phyloP scores from a whole-genome alignment of 768 basidiomycete genomes.

The Tricholoma flavovirens region DNA sequence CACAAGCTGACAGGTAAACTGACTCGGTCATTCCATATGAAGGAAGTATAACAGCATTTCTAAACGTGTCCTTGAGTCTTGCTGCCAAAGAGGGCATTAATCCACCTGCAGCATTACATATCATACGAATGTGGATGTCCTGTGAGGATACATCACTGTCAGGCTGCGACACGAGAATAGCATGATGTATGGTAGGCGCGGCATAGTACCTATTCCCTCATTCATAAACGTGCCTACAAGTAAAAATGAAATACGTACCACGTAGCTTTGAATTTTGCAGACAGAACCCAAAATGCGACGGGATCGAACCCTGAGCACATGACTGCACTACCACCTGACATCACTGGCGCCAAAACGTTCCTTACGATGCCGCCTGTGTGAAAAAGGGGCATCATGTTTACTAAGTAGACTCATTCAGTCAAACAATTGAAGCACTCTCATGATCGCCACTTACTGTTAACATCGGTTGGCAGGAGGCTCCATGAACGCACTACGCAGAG shows the following conservation, averaged over 20 bases:
- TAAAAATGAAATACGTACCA: constrained; percentile 35
- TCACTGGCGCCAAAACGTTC: constrained; percentile 51
- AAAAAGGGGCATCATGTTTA: constrained; percentile 52
- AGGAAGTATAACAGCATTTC: constrained; percentile 44
- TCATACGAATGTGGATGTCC: constrained; percentile 38
- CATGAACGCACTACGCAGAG: constrained; percentile 39
- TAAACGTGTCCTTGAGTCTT: constrained; percentile 41
- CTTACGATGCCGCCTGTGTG: constrained; percentile 58
- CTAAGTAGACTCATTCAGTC: constrained; percentile 17
- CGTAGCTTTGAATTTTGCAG: constrained; percentile 33
- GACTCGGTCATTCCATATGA: constrained; percentile 46
- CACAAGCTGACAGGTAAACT: neutral
- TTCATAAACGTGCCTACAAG: constrained; percentile 1
- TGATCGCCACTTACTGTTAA: constrained; percentile 35
- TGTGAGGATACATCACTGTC: constrained; percentile 23
- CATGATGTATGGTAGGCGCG: constrained; percentile 45
- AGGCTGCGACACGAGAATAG: constrained; percentile 37
- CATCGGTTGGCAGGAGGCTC: constrained; percentile 31
- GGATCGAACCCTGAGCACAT: constrained; percentile 53
- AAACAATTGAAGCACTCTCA: neutral
- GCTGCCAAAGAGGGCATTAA: constrained; percentile 47
- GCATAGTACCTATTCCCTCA: constrained; percentile 38
- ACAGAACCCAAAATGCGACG: constrained; percentile 42
- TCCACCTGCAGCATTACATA: constrained; percentile 48
- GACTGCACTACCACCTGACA: constrained; percentile 50